Conservation (phyloP, 345 rosid species). For the Jatropha curcas region DNA sequence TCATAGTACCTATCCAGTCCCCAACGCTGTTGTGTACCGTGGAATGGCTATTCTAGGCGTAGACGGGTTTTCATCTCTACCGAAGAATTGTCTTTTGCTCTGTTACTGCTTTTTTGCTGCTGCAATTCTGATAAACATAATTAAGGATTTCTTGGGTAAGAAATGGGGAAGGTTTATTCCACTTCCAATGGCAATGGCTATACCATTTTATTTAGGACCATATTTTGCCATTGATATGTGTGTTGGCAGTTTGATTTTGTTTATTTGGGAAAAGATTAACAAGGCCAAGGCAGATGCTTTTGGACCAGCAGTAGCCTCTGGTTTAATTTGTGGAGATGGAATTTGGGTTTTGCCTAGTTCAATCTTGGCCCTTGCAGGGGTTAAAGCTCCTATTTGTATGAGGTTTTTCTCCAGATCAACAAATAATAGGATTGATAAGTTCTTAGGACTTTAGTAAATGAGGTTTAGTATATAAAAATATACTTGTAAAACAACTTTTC, state of each 20-base stretch:
- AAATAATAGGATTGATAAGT: neutral
- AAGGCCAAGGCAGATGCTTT: slow-evolving; percentile 17
- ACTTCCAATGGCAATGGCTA: slow-evolving; percentile 16
- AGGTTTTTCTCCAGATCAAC: neutral
- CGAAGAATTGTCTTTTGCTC: slow-evolving; percentile 7
- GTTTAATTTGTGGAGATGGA: slow-evolving; percentile 16
- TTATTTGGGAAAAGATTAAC: slow-evolving; percentile 7
- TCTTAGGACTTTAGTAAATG: slow-evolving; percentile 2
- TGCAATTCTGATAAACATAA: slow-evolving; percentile 1
- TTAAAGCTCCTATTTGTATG: slow-evolving; percentile 15
- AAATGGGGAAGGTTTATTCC: slow-evolving; percentile 13
- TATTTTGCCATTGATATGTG: slow-evolving; percentile 15
- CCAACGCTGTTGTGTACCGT: slow-evolving; percentile 5
- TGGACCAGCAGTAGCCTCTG: slow-evolving; percentile 16
- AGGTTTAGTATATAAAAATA: neutral
- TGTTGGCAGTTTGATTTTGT: slow-evolving; percentile 15
- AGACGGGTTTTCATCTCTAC: slow-evolving; percentile 5
- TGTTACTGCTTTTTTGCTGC: slow-evolving; percentile 10
- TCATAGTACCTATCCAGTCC: slow-evolving; percentile 8
- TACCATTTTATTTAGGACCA: slow-evolving; percentile 15
- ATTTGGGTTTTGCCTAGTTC: slow-evolving; percentile 15
- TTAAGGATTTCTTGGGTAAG: neutral
- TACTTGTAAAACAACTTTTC: neutral
- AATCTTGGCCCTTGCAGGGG: slow-evolving; percentile 12
- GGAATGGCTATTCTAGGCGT: slow-evolving; percentile 12